Base-by-base conservation (phyloP, 768 basidiomycete species). In the Termitomyces sp. region DNA sequence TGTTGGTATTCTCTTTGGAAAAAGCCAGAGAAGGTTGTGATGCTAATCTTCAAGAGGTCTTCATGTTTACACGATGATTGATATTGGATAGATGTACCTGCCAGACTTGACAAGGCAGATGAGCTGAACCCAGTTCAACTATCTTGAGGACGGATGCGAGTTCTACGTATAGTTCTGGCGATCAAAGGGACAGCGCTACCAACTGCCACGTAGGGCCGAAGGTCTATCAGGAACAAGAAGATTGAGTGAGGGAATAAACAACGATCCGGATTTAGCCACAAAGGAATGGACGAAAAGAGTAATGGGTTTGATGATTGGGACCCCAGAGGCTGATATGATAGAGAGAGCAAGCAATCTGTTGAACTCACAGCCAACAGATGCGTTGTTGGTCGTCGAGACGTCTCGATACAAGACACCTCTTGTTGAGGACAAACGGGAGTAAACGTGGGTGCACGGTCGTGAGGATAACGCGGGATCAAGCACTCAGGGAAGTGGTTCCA, bases 191-290 rank as follows among this genome's bases (percentile, higher is more conserved):
- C 18, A 39, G 24, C 39, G 12, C 20, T 26, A 51, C 37, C 24
- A 44, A 7, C 34, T 24, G 9, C 12, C n/a, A 22, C 20, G 42
- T 18, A 22, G 41, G 28, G 6, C 33, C 41, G 44, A 54, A 45
- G 31, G 29, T 54, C 53, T 29, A 54, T 54, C 15, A 45, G 44
- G 72, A 53, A 72, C 72, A 6, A 55, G 52, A 44, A 28, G 36
- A 22, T 46, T n/a, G 24, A 31, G 51, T 33, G 16, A 33, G 41
- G 53, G 53, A 36, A 63, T 42, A 63, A 63, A 60, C 62, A 58
- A 63, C 56, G 56, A 58, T 18, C 62, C 60, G 24, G 56, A 63
- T 60, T 51, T 6, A 54, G 42, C 44, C 18, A 63, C 51, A 63
- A 63, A 26, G 62, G 50, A 56, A 52, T 59, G 50, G 54, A 55